These are phyloP conservation scores for Sugiyamaella boreocaroliniensis DNA, from an alignment of 805 yeast genomes.

Conservation along the genomic window DNA sequence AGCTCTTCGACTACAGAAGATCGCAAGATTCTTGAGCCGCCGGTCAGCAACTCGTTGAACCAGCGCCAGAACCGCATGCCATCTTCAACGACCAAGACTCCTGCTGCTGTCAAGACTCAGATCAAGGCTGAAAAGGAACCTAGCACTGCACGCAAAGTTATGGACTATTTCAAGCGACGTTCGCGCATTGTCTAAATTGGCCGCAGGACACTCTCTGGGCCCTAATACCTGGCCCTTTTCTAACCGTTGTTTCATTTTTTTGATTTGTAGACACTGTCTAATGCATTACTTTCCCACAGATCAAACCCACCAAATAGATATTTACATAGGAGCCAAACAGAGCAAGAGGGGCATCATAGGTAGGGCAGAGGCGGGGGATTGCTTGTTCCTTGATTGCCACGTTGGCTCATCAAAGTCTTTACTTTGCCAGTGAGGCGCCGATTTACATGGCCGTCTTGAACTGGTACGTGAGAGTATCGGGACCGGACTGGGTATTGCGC, in stretches of 20 bases:
- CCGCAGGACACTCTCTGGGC: neutral
- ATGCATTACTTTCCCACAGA: neutral
- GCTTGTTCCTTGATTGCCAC: no score
- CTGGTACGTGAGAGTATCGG: constrained; percentile 9
- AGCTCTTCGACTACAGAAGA: constrained; percentile 7
- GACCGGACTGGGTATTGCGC: constrained; percentile 15
- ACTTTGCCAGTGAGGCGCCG: no score
- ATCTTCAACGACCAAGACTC: neutral
- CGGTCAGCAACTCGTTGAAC: constrained; percentile 16
- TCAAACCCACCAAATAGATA: neutral
- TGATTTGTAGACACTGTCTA: neutral
- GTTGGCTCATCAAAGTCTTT: no score
- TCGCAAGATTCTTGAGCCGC: constrained; percentile 19
- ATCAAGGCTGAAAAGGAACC: constrained; percentile 12
- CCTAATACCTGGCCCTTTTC: neutral
- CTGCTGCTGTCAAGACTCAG: constrained; percentile 2
- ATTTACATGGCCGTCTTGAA: neutral
- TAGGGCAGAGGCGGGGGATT: no score
- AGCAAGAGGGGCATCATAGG: no score
- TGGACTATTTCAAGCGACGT: constrained; percentile 34
- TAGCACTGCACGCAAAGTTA: constrained; percentile 29
- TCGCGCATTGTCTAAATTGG: constrained; percentile 24
- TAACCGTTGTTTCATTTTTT: neutral
- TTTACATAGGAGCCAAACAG: neutral
- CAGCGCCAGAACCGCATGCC: constrained; percentile 16